Evolutionary conservation across 768 basidiomycete genomes (phyloP), one percentile per base, ranked within the genome.

Genomic region (Ramaria sp.): DNA sequence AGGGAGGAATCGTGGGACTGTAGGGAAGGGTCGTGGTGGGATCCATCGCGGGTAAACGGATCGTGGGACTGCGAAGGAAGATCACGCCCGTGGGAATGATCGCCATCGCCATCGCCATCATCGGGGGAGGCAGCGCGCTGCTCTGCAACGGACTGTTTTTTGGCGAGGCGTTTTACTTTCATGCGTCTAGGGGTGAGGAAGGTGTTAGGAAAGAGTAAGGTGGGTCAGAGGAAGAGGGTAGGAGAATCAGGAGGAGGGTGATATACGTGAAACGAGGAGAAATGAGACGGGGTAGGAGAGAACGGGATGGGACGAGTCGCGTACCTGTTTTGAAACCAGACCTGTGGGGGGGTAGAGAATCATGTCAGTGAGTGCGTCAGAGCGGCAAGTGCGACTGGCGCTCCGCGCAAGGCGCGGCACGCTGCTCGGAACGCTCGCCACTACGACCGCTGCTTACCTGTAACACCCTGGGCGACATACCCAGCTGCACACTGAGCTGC

Each of bases 401-500:
- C 27, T 27, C 27, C 27, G 27, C 3, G 27, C 27, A 27, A 27
- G 27, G 27, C 27, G 27, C 27, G 27, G 27, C 27, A 5, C 27
- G 27, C 27, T 27, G 27, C 27, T 27, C 5, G 27, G 27, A 2
- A 5, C 27, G 27, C 27, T 27, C 27, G 27, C 27, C 27, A 5
- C 27, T 27, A 5, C 3, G 5, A 5, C 27, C 3, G 27, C 27
- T 27, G 42, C 80, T 76, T 57, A 95, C 94, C 79, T 98, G 94
- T 1, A 98, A 89, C n/a, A 91, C 91, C 59, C 94, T 76, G 20
- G 91, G 82, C 10, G 89, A 88, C 94, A 98, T 98, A 60, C 83
- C 84, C 57, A 97, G 81, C 71, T 91, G 78, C 10, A 77, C 72
- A 0, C 92, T 87, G 53, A 98, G 81, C 61, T 81, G 76, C 69